These are phyloP conservation scores for Moesziomyces parantarcticus DNA, from an alignment of 1,284 basidiomycete species.

Conservation along the genomic window DNA sequence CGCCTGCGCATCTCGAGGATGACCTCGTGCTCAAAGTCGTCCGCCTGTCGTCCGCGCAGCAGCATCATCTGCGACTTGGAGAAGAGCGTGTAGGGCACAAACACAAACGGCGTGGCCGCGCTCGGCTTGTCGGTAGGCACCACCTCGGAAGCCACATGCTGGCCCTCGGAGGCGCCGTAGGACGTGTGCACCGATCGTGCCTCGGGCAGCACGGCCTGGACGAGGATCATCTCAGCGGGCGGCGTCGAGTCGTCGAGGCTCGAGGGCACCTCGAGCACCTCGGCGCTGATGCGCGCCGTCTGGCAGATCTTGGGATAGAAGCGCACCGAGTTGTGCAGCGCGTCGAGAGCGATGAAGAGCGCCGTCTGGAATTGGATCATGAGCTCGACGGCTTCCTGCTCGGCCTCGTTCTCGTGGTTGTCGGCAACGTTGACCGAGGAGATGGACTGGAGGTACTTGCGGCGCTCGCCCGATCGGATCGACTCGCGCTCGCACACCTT, in stretches of 20 bases:
- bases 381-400: constrained; percentile 66
- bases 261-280: constrained; percentile 71
- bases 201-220: constrained; percentile 71
- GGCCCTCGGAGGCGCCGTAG: constrained; percentile 66
- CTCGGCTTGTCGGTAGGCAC: constrained; percentile 68
- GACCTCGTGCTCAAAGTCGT: constrained; percentile 68
- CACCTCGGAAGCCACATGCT: constrained; percentile 60
- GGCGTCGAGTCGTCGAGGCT: constrained; percentile 63
- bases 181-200: constrained; percentile 54
- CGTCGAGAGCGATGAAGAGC: constrained; percentile 71
- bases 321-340: constrained; percentile 69
- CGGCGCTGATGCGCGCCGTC: constrained; percentile 70
- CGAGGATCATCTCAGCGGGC: constrained; percentile 69
- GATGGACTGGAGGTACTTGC: constrained; percentile 52
- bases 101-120: constrained; percentile 71
- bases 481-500: constrained; percentile 69
- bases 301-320: constrained; percentile 70
- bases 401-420: constrained; percentile 39
- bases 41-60: constrained; percentile 68
- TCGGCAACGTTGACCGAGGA: constrained; percentile 46
- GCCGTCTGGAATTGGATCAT: constrained; percentile 71
- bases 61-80: constrained; percentile 71
- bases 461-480: constrained; percentile 63
- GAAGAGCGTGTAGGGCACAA: constrained; percentile 71
- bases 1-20: constrained; percentile 68